Percentiles rank a stretch among this genome's conserved stretches.
These are phyloP conservation scores for Microbotryomycetes sp. DNA, from an alignment of 1,284 basidiomycete genomes.

Conservation along the genomic window DNA sequence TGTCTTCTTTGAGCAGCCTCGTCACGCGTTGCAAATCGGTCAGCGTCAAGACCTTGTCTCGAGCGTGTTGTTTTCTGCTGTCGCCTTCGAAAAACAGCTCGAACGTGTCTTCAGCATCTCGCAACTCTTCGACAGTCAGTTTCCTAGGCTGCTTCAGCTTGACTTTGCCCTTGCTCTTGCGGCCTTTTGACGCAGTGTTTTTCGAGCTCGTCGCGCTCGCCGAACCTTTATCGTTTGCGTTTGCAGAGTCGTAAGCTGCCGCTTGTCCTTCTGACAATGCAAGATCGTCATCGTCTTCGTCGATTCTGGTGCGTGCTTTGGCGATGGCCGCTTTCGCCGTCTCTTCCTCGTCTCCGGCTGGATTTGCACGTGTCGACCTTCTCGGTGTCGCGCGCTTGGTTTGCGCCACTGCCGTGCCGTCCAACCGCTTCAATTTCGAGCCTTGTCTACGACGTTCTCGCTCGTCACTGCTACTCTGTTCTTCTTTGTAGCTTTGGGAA, in stretches of 20 bases:
- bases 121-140: constrained; percentile 21
- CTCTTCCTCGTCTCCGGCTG: not conserved
- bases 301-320: not conserved
- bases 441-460: not conserved
- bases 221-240: not conserved
- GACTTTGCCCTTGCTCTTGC: not conserved
- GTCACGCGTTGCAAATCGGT: constrained; percentile 30
- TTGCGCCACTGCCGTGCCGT: not conserved
- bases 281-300: not conserved
- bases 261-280: not conserved
- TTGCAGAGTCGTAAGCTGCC: not conserved
- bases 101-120: constrained; percentile 30
- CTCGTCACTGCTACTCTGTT: not conserved
- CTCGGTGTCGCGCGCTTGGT: not conserved
- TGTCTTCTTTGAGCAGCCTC: constrained; percentile 31
- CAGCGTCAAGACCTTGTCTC: constrained; percentile 22
- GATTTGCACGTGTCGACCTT: not conserved
- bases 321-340: not conserved
- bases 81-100: constrained; percentile 32
- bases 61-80: constrained; percentile 2
- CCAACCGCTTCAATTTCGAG: not conserved
- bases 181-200: not conserved
- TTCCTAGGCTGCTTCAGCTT: not conserved
- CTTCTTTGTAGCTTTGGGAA: not conserved
- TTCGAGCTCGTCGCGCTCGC: constrained; percentile 1